Evolutionary conservation across 768 basidiomycete genomes (phyloP), one percentile per base, ranked within the genome.

Genomic region (Leccinum disarticulatum): DNA sequence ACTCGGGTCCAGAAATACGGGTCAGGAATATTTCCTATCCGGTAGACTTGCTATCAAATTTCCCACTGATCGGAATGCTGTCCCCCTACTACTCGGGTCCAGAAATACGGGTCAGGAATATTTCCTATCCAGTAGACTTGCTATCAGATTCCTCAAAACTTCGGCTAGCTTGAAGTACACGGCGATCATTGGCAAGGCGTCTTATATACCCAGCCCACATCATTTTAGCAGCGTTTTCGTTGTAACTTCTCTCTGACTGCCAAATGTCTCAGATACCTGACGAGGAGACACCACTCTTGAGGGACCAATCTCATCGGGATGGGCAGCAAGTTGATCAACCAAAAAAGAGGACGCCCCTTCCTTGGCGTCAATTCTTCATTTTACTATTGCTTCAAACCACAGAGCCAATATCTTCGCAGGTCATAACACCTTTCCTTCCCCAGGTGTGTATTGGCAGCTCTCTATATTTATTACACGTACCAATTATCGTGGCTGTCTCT

Each of bases 361-460:
- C 90, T 38, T 83, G 81, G 83, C 77, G 79, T 56, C 90, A 91
- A 77, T 80, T 91, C 60, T 79, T 78, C 51, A 82, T 92, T 55
- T 76, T 91, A 3, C 70, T 92, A 59, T 76, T 90, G 62, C 76
- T 91, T 46, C 88, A 90, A 70, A 77, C 91, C 43, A 81, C 88
- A 56, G 90, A 92, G 70, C 89, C 90, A 5, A 68, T 92, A 57
- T 87, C 89, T 5, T 82, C 82, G 9, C 81, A 87, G 61, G 87
- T 91, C 56, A 90, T 91, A 59, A 84, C 83, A 50, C 90, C 90
- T 0, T 91, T 90, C 67, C 81, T 85, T 46, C 87, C 87, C 5
- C 71, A 73, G 77, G 87, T 87, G 62, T 31, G 80, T n/a, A 43
- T n/a, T 10, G 1, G n/a, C n/a, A 53, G 4, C 50, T 66, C 15